Base-by-base conservation (phyloP, 202 grass and related monocot genomes). In the Eragrostis tef region DNA sequence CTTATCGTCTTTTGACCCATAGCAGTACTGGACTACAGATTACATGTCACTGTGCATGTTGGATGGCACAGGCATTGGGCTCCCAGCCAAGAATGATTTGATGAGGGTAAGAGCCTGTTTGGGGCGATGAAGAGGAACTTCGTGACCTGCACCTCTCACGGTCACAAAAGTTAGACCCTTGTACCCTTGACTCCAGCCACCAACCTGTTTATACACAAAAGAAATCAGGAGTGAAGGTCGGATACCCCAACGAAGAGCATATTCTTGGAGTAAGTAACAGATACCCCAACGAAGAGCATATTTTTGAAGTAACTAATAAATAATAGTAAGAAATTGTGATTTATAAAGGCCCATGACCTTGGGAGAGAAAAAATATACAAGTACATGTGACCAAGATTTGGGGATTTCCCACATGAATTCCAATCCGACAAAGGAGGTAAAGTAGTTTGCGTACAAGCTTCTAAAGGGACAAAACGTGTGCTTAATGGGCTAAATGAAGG, bases 101-200 rank as follows among this genome's bases (percentile, higher is more conserved):
- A 99, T 62, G 54, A 99, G 88, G 70, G 87, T 87, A 12, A 99
- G 87, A 61, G 96, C 88, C 49, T 93, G 92, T 70, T 99, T 99
- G n/a, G 96, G 90, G 39, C 83, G 87, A 89, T 99, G 90, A 21
- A 95, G 82, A 50, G 96, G 90, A 82, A 98, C 96, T 87, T 98
- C 96, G 73, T 98, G 96, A 67, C 92, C 96, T 1, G 96, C 96
- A 62, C 96, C 96, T 59, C 96, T 94, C 41, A 98, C 86, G 0
- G 90, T 88, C 70, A 98, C 90, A 77, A 95, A 95, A 24, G 84
- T 93, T 53, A 98, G 90, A 29, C 96, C 92, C 74, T 83, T 29
- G 15, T 99, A 99, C 41, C 81, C 92, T 88, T 99, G 92, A 69
- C 41, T 95, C 96, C 89, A 95, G 83, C 96, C 90, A 87, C 90